Evolutionary conservation across 257 asterid genomes (phyloP), one percentile per base, ranked within the genome.

Genomic region (Cordia subcordata): DNA sequence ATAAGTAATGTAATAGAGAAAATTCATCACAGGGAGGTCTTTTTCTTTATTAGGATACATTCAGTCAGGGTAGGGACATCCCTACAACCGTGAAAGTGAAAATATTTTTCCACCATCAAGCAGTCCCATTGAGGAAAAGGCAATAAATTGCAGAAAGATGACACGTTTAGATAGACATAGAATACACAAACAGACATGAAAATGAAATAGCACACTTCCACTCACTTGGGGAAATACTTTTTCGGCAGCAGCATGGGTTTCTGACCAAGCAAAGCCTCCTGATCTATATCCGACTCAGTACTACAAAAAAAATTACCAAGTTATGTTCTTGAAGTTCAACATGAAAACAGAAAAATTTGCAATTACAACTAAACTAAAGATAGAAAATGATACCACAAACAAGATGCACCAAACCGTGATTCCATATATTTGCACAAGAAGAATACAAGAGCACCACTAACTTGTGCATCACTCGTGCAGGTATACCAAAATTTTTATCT

Each of bases 141-240:
- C 46, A 60, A 12, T n/a, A 5, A 49, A 61, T 47, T 18, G 20
- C 32, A 3, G 15, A 15, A 21, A 50, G 5, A 9, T 0, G 12
- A 18, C 13, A 66, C 33, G 51, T 1, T 40, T 23, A 65, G 18
- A 8, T 23, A 35, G 16, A 60, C 57, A 60, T 10, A 57, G 38
- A 21, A 21, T 57, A 11, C 35, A 68, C 13, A 10, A 18, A 11
- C 13, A 51, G 45, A 23, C 14, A 46, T 46, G 46, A 46, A 52
- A 54, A 19, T 22, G 64, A 59, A 58, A 63, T 13, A 14, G 52
- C 14, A 57, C 51, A 14, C 53, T 27, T 65, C 49, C 60, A 85
- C 96, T 82, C 76, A 83, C 96, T 72, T 69, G 21, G 92, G 93
- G 51, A 88, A 74, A 71, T 83, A 77, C 61, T 74, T 71, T 62